Base-by-base conservation (phyloP, 2,329 filamentous ascomycete species). In the Phialocephala subalpina region DNA sequence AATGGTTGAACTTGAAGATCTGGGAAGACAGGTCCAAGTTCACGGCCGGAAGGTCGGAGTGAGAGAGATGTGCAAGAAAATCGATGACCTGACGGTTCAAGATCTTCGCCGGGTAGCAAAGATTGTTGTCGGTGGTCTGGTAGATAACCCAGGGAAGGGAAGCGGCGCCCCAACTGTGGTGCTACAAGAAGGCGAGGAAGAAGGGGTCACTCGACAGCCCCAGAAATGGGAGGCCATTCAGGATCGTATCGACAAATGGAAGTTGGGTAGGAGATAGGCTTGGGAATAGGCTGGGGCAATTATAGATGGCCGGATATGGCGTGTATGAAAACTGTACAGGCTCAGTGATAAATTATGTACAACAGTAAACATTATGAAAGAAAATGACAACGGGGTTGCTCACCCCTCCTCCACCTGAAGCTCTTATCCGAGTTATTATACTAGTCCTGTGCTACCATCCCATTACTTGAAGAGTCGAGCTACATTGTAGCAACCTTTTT, bases 1-100 rank as follows among this genome's bases (percentile, higher is more conserved):
- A 67, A 97, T 99, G 94, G 94, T 99, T 11, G 96, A 98, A 82
- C 86, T 99, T 7, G 96, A 99, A 80, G 96, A 99, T 77, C 85
- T 99, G 0, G 96, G 96, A 25, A 84, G 96, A 69, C 95, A 97
- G 78, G 93, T 99, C 12, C 96, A 98, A 82, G 93, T 97, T n/a
- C 94, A 98, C 77, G 96, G 95, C 25, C 87, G 89, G 71, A 97
- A 97, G 82, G 88, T 98, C 7, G 92, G 95, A 1, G 94, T 97
- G 8, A 88, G 88, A 71, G 94, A 98, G 77, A 98, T 99, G 95
- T 97, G 95, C 76, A 83, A 82, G 59, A 89, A 90, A 76, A 99
- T 99, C 71, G 92, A 97, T 76, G 84, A 83, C 6, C 82, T 99
- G 64, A 97, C 92, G 0, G 87, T 97, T 0, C 74, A 86, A 11